A percentile compares a stretch with the other conserved stretches of the same genome.
These are phyloP conservation scores for Stipa capillata DNA, from an alignment of 176 grass and related monocot genomes.

Conservation along the genomic window DNA sequence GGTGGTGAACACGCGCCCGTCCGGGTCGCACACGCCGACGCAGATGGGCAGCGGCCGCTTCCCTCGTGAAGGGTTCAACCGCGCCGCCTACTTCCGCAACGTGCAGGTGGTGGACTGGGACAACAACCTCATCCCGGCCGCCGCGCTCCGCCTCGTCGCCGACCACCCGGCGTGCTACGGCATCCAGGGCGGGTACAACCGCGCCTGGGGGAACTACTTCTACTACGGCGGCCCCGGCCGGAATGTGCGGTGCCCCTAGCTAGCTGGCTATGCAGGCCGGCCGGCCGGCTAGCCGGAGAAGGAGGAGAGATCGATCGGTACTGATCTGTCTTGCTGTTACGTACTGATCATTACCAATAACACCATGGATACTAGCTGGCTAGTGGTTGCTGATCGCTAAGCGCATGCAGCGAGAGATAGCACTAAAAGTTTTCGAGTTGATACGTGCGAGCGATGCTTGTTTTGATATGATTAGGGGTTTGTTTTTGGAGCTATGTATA, in stretches of 20 bases:
- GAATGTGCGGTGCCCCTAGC: conserved; percentile 47
- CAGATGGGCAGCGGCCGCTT: conserved; percentile 86
- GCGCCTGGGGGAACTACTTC: conserved; percentile 69
- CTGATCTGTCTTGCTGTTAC: neutral
- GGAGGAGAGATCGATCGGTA: neutral
- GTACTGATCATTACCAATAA: neutral
- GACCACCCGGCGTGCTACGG: conserved; percentile 70
- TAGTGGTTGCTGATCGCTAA: neutral
- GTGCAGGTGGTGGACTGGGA: conserved; percentile 78
- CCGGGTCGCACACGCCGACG: conserved; percentile 61
- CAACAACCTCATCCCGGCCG: conserved; percentile 68
- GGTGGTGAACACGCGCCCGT: conserved; percentile 49
- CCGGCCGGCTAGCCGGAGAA: neutral
- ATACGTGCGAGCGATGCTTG: neutral
- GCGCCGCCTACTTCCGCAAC: conserved; percentile 89
- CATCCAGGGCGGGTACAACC: conserved; percentile 39
- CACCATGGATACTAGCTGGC: neutral
- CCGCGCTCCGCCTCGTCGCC: conserved; percentile 46
- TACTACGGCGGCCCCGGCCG: conserved; percentile 77
- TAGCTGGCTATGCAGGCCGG: neutral
- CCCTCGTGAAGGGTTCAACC: conserved; percentile 30
- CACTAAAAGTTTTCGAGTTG: neutral
- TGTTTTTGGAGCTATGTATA: conserved; percentile 10
- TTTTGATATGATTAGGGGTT: neutral
- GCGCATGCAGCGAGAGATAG: neutral